Evolutionary conservation across 345 rosid genomes (phyloP), one percentile per base, ranked within the genome.

Genomic region (Acer negundo): DNA sequence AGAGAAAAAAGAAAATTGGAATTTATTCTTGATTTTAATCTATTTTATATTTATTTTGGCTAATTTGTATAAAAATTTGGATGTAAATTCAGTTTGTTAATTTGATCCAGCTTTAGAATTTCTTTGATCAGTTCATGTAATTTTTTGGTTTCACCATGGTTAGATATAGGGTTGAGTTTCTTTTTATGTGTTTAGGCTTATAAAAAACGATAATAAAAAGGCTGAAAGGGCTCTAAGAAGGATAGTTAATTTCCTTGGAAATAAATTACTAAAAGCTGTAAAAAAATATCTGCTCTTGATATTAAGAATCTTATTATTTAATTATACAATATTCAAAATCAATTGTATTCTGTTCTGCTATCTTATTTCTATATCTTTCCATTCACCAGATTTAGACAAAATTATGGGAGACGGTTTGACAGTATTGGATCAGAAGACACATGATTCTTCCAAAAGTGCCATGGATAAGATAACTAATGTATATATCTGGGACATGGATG

Each of bases 401-500:
- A 77, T 1, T 51, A 79, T 84, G 87, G 85, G 46, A 64, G 83
- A 76, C n/a, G 70, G 78, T 75, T 63, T 85, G 35, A 3, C 49
- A 35, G 73, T 51, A 75, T 26, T 69, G 69, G 74, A 70, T 69
- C 23, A 77, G 72, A 83, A 77, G 74, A 66, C 65, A 4, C 77
- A 51, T 72, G 31, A 47, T 72, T 83, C 76, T 70, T 73, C 62
- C 23, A 70, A 79, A 79, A 63, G 61, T 46, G 65, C 56, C 12
- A 23, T 58, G 80, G 72, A 79, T 76, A 80, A 62, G 70, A 79
- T 80, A 31, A 87, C 82, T 68, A 86, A 86, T 80, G 95, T 92
- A 6, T 91, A 89, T 77, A 72, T 92, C 46, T 94, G 98, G 98
- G 97, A 92, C 83, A 90, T 91, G 96, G 97, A 94, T 73, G 98